A percentile compares a stretch with the other conserved stretches of the same genome.
phyloP scores from a whole-genome alignment of 345 rosid species.

The Bruguiera gymnorhiza region DNA sequence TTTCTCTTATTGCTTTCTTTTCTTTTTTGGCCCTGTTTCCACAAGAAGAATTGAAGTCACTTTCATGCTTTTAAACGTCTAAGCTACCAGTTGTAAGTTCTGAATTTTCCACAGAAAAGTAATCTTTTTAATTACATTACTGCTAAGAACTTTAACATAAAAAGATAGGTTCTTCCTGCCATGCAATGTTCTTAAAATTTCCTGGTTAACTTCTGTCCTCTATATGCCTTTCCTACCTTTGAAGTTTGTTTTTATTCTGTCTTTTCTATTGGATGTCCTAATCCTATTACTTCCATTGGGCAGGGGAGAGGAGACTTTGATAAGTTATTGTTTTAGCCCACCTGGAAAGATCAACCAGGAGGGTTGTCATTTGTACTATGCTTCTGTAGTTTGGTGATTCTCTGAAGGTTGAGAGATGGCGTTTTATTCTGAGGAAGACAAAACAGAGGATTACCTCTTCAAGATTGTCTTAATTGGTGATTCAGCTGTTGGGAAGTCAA shows the following conservation, averaged over 20 bases:
- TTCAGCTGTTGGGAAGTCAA: constrained; percentile 21
- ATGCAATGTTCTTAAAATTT: constrained; percentile 14
- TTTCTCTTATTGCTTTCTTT: not conserved
- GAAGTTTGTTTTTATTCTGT: constrained; percentile 40
- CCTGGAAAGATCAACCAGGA: not conserved
- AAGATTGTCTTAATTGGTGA: constrained; percentile 19
- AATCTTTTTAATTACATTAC: too few relatives aligned
- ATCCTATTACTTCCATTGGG: constrained; percentile 17
- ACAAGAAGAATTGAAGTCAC: too few relatives aligned
- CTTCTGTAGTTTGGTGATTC: constrained; percentile 7
- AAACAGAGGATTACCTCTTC: constrained; percentile 22
- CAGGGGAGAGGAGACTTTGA: constrained; percentile 16
- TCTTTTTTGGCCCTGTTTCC: too few relatives aligned
- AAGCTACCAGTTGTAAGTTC: too few relatives aligned
- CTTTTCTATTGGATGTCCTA: constrained; percentile 33
- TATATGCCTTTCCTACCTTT: constrained; percentile 37
- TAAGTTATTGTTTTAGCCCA: constrained; percentile 13
- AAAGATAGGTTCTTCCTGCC: constrained; percentile 32
- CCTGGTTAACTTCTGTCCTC: constrained; percentile 16
- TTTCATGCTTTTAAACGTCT: too few relatives aligned
- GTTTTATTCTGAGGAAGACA: constrained; percentile 15
- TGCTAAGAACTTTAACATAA: constrained; percentile 16
- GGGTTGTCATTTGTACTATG: not conserved
- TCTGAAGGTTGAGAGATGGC: constrained; percentile 17
- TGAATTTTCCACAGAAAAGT: too few relatives aligned